A percentile compares a stretch with the other conserved stretches of the same genome.
These are phyloP conservation scores for Astrocystis sublimbata DNA, from an alignment of 495 filamentous ascomycete genomes.

Conservation along the genomic window DNA sequence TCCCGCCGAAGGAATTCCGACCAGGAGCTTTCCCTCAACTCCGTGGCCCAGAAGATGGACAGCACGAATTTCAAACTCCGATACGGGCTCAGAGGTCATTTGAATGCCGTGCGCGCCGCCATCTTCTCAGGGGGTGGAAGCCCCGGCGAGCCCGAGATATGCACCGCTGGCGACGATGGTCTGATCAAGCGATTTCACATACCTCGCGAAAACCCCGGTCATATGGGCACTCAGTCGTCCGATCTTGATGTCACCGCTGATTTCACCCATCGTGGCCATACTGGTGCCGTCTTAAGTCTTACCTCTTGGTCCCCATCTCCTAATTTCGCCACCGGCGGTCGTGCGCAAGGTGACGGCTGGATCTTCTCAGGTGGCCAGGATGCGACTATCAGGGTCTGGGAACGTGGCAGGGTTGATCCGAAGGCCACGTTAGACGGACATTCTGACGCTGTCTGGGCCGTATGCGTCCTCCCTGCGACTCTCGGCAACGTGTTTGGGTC, in stretches of 20 bases:
- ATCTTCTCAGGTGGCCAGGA: slow-evolving; percentile 97
- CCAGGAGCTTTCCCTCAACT: slow-evolving; percentile 53
- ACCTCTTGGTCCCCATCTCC: slow-evolving; percentile 82
- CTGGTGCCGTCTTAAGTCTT: slow-evolving; percentile 82
- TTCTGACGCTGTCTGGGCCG: slow-evolving; percentile 92
- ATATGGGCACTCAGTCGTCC: slow-evolving; percentile 55
- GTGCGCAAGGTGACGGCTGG: slow-evolving; percentile 88
- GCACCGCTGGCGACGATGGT: slow-evolving; percentile 93
- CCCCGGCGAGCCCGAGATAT: slow-evolving; percentile 92
- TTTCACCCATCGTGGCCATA: slow-evolving; percentile 92
- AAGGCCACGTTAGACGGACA: slow-evolving; percentile 95
- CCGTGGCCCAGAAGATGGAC: slow-evolving; percentile 54
- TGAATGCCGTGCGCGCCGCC: slow-evolving; percentile 89
- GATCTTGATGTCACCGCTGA: slow-evolving; percentile 90
- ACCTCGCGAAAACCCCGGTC: slow-evolving; percentile 64
- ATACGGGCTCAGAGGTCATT: slow-evolving; percentile 87
- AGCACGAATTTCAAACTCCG: slow-evolving; percentile 81
- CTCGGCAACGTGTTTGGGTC: slow-evolving; percentile 75
- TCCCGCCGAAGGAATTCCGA: slow-evolving; percentile 57
- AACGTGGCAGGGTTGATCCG: slow-evolving; percentile 87
- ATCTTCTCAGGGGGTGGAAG: slow-evolving; percentile 96
- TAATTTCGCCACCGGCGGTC: slow-evolving; percentile 83
- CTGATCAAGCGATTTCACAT: slow-evolving; percentile 96
- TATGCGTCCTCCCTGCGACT: slow-evolving; percentile 89
- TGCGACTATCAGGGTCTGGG: slow-evolving; percentile 90